A percentile compares a stretch with the other conserved stretches of the same genome.
Conservation (phyloP, 163 green algal genomes). For the Trebouxiophyceae sp. region DNA sequence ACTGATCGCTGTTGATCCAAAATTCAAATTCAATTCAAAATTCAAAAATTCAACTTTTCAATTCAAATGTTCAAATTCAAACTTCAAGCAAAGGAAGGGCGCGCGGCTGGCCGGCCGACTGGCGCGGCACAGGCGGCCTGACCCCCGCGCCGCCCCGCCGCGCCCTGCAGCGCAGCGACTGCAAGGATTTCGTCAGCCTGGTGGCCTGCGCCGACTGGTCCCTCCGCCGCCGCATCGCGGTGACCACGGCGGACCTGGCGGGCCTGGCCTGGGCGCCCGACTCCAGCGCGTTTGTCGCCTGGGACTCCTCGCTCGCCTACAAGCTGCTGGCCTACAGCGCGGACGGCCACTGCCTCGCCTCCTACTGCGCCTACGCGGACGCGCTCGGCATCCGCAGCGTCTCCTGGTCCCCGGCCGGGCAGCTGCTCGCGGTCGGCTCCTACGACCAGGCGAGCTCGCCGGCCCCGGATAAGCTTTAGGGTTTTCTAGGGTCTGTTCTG, state of each 20-base stretch:
- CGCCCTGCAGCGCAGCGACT: slow-evolving; percentile 48
- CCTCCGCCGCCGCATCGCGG: slow-evolving; percentile 17
- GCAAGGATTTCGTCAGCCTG: slow-evolving; percentile 60
- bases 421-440: slow-evolving; percentile 76
- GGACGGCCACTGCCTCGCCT: slow-evolving; percentile 45
- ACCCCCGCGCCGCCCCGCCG: neutral
- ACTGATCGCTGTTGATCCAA: neutral
- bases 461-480: no score
- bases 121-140: slow-evolving; percentile 8
- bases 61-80: neutral
- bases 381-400: slow-evolving; percentile 64
- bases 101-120: neutral
- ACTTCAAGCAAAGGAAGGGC: neutral
- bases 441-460: slow-evolving; percentile 81
- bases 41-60: neutral
- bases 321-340: slow-evolving; percentile 43
- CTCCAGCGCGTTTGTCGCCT: slow-evolving; percentile 58
- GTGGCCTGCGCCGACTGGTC: slow-evolving; percentile 45
- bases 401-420: slow-evolving; percentile 62
- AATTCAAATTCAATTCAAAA: neutral
- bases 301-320: slow-evolving; percentile 60
- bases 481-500: no score
- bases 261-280: slow-evolving; percentile 76
- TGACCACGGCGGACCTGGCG: slow-evolving; percentile 55
- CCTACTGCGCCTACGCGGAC: slow-evolving; percentile 52